phyloP scores from a whole-genome alignment of 371 early-diverging fungal genomes.

The Mucor ambiguus region DNA sequence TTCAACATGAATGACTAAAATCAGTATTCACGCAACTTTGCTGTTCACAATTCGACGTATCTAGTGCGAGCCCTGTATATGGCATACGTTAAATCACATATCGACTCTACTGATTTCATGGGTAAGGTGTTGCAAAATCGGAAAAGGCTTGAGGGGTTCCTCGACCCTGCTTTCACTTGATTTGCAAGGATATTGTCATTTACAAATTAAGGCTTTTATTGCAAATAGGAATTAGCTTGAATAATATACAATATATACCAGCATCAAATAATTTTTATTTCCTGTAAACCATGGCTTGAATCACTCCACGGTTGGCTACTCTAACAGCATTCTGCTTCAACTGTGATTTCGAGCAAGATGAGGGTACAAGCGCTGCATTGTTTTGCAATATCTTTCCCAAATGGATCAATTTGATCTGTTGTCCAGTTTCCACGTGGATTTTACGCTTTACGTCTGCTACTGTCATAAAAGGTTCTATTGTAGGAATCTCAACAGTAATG shows the following conservation, averaged over 20 bases:
- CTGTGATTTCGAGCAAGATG: not conserved
- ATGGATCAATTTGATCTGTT: slow-evolving; percentile 17
- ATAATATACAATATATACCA: not conserved
- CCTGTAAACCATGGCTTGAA: slow-evolving; percentile 16
- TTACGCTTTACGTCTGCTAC: slow-evolving; percentile 10
- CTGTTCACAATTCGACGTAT: no score
- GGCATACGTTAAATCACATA: no score
- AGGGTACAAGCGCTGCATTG: slow-evolving; percentile 1
- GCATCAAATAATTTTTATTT: slow-evolving; percentile 10
- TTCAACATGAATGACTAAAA: no score
- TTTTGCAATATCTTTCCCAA: slow-evolving; percentile 11
- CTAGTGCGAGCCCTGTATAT: not conserved
- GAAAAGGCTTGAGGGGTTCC: not conserved
- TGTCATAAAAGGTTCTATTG: slow-evolving; percentile 12
- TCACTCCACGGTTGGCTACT: slow-evolving; percentile 8
- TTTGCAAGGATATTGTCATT: not conserved
- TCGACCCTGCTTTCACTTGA: not conserved
- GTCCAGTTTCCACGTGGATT: not conserved
- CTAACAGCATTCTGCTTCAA: slow-evolving; percentile 7
- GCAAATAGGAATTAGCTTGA: not conserved
- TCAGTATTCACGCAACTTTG: no score
- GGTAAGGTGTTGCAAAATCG: not conserved
- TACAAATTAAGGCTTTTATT: not conserved
- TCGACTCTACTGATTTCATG: not conserved
- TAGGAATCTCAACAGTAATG: slow-evolving; percentile 5